Percentiles rank a stretch among this genome's conserved stretches.
These are phyloP conservation scores for Epichloe amarillans DNA, from an alignment of 2,329 filamentous ascomycete genomes.

Conservation along the genomic window DNA sequence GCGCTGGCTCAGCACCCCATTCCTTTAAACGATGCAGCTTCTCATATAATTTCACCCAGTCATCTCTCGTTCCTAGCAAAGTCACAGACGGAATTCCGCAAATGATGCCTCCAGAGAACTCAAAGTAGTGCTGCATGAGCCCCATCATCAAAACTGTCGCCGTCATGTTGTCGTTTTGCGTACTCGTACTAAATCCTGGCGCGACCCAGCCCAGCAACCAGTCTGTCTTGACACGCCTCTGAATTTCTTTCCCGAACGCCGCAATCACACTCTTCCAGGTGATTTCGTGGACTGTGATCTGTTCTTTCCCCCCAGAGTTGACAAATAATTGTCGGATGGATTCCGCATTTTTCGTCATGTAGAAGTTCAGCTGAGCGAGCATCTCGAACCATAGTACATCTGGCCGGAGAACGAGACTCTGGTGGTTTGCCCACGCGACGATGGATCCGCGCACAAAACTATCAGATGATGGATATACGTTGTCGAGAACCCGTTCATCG, in stretches of 20 bases:
- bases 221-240: conserved; percentile 23
- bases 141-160: conserved; percentile 33
- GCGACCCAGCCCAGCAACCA: conserved; percentile 30
- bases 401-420: conserved; percentile 35
- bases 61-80: conserved; percentile 22
- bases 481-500: conserved; percentile 7
- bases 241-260: conserved; percentile 26
- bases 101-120: conserved; percentile 21
- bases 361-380: conserved; percentile 36
- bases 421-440: conserved; percentile 35
- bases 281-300: conserved; percentile 19
- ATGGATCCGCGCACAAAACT: conserved; percentile 32
- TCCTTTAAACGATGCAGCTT: conserved; percentile 29
- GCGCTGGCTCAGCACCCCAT: conserved; percentile 29
- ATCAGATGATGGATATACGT: conserved; percentile 19
- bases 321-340: conserved; percentile 32
- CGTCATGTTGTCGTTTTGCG: conserved; percentile 23
- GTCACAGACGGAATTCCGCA: conserved; percentile 32
- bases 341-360: conserved; percentile 34
- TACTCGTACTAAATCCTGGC: conserved; percentile 30
- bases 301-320: conserved; percentile 26
- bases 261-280: conserved; percentile 15
- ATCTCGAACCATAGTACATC: conserved; percentile 45
- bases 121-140: conserved; percentile 26
- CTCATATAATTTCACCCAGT: conserved; percentile 26